Base-by-base conservation (phyloP, 2,329 filamentous ascomycete genomes). In the Diaporthe amygdali region DNA sequence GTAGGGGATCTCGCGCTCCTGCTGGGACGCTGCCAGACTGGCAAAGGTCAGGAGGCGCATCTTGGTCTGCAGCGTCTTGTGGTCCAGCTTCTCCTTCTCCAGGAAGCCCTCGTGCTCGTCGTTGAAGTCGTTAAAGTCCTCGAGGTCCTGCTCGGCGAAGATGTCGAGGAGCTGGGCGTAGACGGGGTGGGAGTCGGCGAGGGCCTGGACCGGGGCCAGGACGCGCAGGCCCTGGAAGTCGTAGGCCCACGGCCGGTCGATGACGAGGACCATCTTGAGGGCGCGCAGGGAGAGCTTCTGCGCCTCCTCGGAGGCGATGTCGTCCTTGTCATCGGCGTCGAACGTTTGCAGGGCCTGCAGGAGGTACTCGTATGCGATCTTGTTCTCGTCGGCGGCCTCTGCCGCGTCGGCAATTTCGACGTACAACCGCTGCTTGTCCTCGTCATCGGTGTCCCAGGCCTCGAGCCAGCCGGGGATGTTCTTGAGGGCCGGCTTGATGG, bases 21-120 rank as follows among this genome's bases (percentile, higher is more conserved):
- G 92, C 76, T 93, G 91, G 46, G 96, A 94, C 25, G 96, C 95
- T 74, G 96, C 95, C 75, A 98, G 88, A 75, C 93, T 96, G 75
- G 96, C 93, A 76, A 99, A 93, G 17, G 96, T 98, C 71, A 99
- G 89, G 55, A 99, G 91, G 76, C 96, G 94, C 89, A 98, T 98
- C 88, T 99, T 99, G 82, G 93, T 94, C 87, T 95, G 91, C 76
- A 98, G 89, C 74, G 90, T 91, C 67, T 89, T 89, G 78, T 89
- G 88, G 79, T 97, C 92, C 61, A 92, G 88, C 75, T 90, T 89
- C 79, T 94, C 89, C 78, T 92, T 88, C 82, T 95, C 92, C 73
- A 98, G 85, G 85, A 94, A 97, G 74, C 92, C 93, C 75, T 93
- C 89, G 84, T 97, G 94, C 85, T 97, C 94, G 78, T 97, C 93